Percentiles rank a stretch among this genome's conserved stretches.
These are phyloP conservation scores for Primulina eburnea DNA, from an alignment of 257 asterid species.

Conservation along the genomic window DNA sequence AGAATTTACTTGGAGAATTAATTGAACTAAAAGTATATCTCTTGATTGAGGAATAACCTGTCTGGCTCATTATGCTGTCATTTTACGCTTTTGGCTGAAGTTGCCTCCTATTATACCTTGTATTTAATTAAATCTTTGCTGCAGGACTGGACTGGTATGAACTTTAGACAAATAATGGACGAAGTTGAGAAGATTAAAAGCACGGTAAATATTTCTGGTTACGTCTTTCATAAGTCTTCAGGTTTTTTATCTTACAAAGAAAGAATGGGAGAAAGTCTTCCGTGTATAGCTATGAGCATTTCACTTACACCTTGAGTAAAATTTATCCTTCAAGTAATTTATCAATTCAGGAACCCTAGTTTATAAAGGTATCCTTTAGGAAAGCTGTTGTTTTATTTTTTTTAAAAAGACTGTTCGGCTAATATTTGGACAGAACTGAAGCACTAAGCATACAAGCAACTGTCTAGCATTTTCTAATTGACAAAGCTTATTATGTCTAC, in stretches of 20 bases:
- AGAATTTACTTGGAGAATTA: not conserved
- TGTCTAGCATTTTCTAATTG: not conserved
- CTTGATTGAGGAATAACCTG: not conserved
- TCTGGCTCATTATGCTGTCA: constrained; percentile 7
- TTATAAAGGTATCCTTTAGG: not conserved
- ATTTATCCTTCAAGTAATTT: not conserved
- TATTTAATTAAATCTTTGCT: constrained; percentile 28
- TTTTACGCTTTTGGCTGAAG: constrained; percentile 14
- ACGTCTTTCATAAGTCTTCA: constrained; percentile 6
- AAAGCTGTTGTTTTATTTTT: not conserved
- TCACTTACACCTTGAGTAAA: not conserved
- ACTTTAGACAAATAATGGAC: constrained; percentile 86
- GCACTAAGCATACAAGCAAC: not conserved
- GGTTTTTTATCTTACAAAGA: not conserved
- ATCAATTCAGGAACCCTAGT: not conserved
- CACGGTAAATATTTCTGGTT: constrained; percentile 65
- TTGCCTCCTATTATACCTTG: constrained; percentile 13
- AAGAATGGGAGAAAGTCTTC: not conserved
- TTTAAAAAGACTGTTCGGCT: not conserved
- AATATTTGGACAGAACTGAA: not conserved
- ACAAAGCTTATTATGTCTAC: not conserved
- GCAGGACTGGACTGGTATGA: constrained; percentile 98
- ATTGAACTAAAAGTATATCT: not conserved
- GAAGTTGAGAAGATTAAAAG: constrained; percentile 99
- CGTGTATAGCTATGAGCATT: not conserved